Evolutionary conservation across 441 rosid genomes (phyloP).

Genomic region (Erysimum pusillum): DNA sequence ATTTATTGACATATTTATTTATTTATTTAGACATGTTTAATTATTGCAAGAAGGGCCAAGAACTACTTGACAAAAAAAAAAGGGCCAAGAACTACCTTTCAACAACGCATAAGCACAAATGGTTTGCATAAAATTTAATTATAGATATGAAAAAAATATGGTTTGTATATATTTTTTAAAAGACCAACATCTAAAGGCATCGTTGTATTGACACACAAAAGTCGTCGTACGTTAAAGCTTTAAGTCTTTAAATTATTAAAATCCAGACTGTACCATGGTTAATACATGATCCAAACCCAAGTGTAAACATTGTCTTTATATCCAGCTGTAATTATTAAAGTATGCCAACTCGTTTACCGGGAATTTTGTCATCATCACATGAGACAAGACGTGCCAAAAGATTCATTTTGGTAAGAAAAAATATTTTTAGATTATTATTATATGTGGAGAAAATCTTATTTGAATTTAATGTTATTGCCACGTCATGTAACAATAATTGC

Average conservation of each 20-base stretch:
- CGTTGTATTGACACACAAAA: not conserved
- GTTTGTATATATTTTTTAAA: not conserved
- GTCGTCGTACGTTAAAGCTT: not conserved
- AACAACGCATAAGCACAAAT: not conserved
- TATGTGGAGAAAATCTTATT: not conserved
- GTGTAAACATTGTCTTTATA: not conserved
- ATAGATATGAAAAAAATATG: not conserved
- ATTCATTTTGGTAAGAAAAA: not conserved
- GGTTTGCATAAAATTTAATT: not conserved
- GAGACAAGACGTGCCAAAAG: not conserved
- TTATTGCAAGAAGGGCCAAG: not conserved
- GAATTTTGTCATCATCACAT: not conserved
- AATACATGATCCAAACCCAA: not conserved
- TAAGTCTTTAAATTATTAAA: not conserved
- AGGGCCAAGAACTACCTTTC: too few relatives aligned
- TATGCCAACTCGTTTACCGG: not conserved
- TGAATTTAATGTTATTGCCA: not conserved
- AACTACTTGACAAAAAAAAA: too few relatives aligned
- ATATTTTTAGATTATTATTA: too few relatives aligned
- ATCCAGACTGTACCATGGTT: not conserved
- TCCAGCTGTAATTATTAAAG: constrained; percentile 2
- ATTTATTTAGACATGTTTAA: not conserved
- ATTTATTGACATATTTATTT: too few relatives aligned
- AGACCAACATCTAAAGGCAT: constrained; percentile 2
- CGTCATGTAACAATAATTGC: not conserved